A percentile compares a stretch with the other conserved stretches of the same genome.
These are phyloP conservation scores for Heliosperma pusillum DNA, from an alignment of 148 eudicot species.

Conservation along the genomic window DNA sequence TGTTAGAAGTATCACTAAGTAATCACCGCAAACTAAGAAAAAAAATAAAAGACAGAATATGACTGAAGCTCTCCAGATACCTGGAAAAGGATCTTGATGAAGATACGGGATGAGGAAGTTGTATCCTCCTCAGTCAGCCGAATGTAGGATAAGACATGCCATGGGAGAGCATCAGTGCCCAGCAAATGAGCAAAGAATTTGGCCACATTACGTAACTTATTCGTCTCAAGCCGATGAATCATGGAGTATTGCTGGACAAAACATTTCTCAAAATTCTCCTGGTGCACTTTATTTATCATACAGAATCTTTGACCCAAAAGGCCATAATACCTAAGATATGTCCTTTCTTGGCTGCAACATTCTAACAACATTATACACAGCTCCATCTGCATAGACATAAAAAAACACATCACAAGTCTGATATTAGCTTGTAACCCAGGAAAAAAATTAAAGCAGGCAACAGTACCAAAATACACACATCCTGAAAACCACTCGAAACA, in stretches of 20 bases:
- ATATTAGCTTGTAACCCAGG: background rate
- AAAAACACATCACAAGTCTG: background rate
- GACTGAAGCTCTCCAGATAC: constrained; percentile 29
- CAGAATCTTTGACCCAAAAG: constrained; percentile 91
- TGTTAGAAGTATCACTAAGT: background rate
- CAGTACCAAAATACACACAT: background rate
- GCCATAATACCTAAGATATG: constrained; percentile 85
- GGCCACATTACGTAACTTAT: constrained; percentile 85
- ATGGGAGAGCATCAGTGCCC: constrained; percentile 87
- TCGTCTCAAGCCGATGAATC: constrained; percentile 93
- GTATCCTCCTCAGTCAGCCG: constrained; percentile 90
- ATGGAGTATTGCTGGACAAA: constrained; percentile 91
- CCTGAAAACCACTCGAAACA: background rate
- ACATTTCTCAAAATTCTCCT: constrained; percentile 83
- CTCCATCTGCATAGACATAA: constrained; percentile 51
- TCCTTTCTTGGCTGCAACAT: constrained; percentile 97
- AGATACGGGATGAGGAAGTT: constrained; percentile 90
- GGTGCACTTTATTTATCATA: constrained; percentile 77
- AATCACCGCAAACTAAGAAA: background rate
- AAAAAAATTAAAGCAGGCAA: background rate
- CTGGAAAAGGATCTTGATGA: constrained; percentile 97
- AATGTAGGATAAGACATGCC: constrained; percentile 81
- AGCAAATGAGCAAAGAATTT: constrained; percentile 88
- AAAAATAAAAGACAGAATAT: background rate
- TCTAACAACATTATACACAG: constrained; percentile 82